phyloP scores from a whole-genome alignment of 73 alveolate species.

The Durusdinium trenchii region DNA sequence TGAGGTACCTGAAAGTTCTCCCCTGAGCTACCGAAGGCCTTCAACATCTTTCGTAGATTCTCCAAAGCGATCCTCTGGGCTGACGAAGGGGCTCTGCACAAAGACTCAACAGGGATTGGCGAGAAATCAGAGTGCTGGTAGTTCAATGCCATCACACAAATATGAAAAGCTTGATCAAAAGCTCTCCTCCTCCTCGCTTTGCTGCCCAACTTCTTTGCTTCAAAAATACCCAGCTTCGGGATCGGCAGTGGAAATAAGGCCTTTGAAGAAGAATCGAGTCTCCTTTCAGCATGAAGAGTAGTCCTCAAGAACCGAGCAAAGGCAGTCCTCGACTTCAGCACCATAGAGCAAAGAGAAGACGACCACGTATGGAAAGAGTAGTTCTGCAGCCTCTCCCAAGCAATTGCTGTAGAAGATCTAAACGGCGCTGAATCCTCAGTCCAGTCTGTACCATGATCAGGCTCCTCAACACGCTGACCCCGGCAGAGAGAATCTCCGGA shows the following conservation, averaged over 20 bases:
- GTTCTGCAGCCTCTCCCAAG: too few species aligned
- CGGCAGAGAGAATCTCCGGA: not conserved
- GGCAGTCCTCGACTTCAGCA: not conserved
- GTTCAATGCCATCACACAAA: too few species aligned
- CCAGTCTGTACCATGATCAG: too few species aligned
- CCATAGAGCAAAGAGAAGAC: not conserved
- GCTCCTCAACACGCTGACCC: not conserved
- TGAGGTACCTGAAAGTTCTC: too few species aligned
- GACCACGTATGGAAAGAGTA: not conserved
- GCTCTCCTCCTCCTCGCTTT: not conserved
- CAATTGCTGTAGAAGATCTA: too few species aligned
- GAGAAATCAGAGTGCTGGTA: not conserved
- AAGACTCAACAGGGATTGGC: not conserved
- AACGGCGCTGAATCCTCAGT: too few species aligned
- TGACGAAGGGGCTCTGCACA: not conserved
- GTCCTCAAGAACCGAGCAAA: not conserved
- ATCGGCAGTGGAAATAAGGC: not conserved
- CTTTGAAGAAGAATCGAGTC: not conserved
- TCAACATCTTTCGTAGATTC: not conserved
- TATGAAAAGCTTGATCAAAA: too few species aligned
- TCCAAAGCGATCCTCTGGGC: not conserved
- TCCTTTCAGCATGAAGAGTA: not conserved
- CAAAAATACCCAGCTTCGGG: not conserved
- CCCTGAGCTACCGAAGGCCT: not conserved
- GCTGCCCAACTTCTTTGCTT: not conserved